Base-by-base conservation (phyloP, 345 rosid genomes). In the Turnera subulata region DNA sequence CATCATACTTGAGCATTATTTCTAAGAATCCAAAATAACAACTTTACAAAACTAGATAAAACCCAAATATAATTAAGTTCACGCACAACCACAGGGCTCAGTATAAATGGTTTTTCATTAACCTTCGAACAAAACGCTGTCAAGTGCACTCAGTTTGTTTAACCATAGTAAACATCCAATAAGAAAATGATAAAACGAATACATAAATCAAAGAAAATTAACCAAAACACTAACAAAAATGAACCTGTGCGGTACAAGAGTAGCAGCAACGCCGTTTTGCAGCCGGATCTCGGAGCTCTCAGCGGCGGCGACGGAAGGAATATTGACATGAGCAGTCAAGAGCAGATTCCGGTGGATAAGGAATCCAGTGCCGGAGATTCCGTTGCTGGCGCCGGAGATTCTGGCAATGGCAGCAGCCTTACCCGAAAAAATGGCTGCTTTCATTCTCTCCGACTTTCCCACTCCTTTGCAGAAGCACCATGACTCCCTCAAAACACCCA, bases 391-490 rank as follows among this genome's bases (percentile, higher is more conserved):
- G 37, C 73, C 76, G 33, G 76, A 79, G 82, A 88, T 77, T 58
- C 67, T 66, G 50, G 76, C 88, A 76, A 84, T 66, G 7, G 95
- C 86, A 23, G 78, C 64, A 72, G 70, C 66, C 73, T 84, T 87
- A 7, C 77, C 76, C 48, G 91, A 63, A 55, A 77, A 84, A 72
- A 87, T 75, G 51, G 95, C 64, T 43, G 82, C 96, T 64, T 88
- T 88, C 91, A 81, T 86, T 66, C 60, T 91, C 88, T 91, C 93
- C 5, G 82, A 78, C 80, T 79, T 88, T 70, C 95, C 79, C 4
- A 88, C 81, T 55, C 98, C 96, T 63, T 86, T 91, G 73, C 98
- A 91, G 59, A 91, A 91, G 68, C 96, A 91, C 89, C 86, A 87
- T 0, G 95, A 82, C 74, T 91, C 91, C 1, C 58, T 75, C 50